These are phyloP conservation scores for Venturiaceae sp. DNA, from an alignment of 2,329 filamentous ascomycete species.

Conservation along the genomic window DNA sequence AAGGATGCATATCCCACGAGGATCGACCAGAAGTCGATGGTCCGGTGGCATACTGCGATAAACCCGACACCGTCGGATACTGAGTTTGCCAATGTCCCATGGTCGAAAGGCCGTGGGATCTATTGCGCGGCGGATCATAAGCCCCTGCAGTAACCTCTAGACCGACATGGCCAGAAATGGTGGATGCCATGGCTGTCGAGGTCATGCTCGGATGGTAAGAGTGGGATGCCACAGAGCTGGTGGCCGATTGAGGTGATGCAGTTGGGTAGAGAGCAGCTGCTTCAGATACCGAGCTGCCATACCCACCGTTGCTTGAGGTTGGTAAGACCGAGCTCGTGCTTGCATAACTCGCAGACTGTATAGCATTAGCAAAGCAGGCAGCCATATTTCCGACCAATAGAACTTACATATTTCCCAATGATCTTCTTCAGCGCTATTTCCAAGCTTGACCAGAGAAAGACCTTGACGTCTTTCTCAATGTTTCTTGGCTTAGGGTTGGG, in stretches of 20 bases:
- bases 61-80: not conserved
- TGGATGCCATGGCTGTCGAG: constrained; percentile 35
- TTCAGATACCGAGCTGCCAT: constrained; percentile 31
- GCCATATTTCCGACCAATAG: not conserved
- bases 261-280: constrained; percentile 35
- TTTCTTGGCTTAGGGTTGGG: constrained; percentile 91
- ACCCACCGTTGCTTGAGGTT: constrained; percentile 1
- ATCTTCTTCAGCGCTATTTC: constrained; percentile 89
- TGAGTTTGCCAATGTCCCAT: constrained; percentile 6
- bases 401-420: constrained; percentile 81
- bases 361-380: not conserved
- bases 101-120: not conserved
- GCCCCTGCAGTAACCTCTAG: constrained; percentile 4
- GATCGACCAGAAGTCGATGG: constrained; percentile 2
- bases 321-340: constrained; percentile 13
- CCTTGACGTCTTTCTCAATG: constrained; percentile 98
- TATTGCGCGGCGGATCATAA: not conserved
- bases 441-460: constrained; percentile 93
- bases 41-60: constrained; percentile 4
- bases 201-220: constrained; percentile 33
- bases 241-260: constrained; percentile 37
- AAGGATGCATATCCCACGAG: constrained; percentile 7
- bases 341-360: constrained; percentile 8
- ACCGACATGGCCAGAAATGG: constrained; percentile 14
- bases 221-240: constrained; percentile 33